Base-by-base conservation (phyloP, 2,329 filamentous ascomycete genomes). In the Colletotrichum salicis region DNA sequence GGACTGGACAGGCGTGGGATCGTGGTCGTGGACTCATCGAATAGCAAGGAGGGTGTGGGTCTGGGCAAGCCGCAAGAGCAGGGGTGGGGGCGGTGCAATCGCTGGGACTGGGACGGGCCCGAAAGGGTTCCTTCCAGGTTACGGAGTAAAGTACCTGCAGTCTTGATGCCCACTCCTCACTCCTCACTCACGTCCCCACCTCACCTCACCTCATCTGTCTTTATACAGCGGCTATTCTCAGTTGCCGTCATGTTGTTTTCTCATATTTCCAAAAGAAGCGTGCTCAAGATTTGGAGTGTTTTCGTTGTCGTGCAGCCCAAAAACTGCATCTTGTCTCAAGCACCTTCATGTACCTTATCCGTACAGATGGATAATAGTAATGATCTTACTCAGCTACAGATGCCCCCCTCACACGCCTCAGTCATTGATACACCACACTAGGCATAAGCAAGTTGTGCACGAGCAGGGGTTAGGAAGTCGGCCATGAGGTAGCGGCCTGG, bases 11-110 rank as follows among this genome's bases (percentile, higher is more conserved):
- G 51, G 51, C 19, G 54, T 56, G 54, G 54, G 54, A 56, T 31
- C 54, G 54, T 56, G 54, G 54, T 48, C 5, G 41, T 48, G 41
- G 41, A 48, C n/a, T 19, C 41, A 48, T 48, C 41, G 41, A 48
- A 48, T 48, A 48, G 41, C 41, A 27, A 33, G 48, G 64, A 22
- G 37, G 57, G 57, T 48, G 33, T 59, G 41, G 57, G 56, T 35
- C 58, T 24, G 22, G 22, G 22, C 60, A 33, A 29, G 27, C 27
- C 27, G 27, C 27, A 2, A 63, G 64, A 61, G 59, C 65, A 68
- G 59, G 65, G 65, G 59, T 68, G 59, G 37, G 60, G 59, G 59
- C 59, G 41, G 65, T 68, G 65, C 65, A 68, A 57, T 29, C 48
- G 60, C 60, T 27, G 27, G 64, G 29, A 51, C 59, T 62, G 59